A percentile compares a stretch with the other conserved stretches of the same genome.
phyloP scores from a whole-genome alignment of 495 filamentous ascomycete species.

The Hypoxylon crocopeplum region DNA sequence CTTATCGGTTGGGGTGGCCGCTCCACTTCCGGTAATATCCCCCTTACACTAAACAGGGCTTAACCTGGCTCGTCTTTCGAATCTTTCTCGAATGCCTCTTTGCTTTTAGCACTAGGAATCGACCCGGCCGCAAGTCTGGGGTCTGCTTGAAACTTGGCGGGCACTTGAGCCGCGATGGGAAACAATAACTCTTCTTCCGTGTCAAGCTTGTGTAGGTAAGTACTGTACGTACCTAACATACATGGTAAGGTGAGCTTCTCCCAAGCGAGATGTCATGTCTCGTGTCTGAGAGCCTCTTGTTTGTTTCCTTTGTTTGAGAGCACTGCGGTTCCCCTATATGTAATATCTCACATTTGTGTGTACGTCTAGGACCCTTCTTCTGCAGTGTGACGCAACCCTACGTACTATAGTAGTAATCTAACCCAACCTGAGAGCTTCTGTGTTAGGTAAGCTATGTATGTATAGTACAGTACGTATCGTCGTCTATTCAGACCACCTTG shows the following conservation, averaged over 20 bases:
- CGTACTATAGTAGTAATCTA: constrained; percentile 10
- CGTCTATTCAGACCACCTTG: constrained; percentile 16
- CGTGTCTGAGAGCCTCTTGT: constrained; percentile 25
- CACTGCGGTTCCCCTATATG: too few species aligned
- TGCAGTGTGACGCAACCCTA: constrained; percentile 31
- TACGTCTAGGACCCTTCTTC: constrained; percentile 16
- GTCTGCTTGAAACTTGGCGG: constrained; percentile 36
- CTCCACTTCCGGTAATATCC: constrained; percentile 45
- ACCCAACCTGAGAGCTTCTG: constrained; percentile 15
- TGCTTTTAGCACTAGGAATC: constrained; percentile 35
- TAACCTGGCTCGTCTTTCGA: constrained; percentile 39
- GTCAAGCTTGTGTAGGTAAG: too few species aligned
- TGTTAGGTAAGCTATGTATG: constrained; percentile 17
- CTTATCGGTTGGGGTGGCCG: constrained; percentile 35
- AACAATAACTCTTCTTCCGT: constrained; percentile 31
- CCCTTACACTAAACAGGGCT: constrained; percentile 42
- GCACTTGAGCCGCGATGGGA: constrained; percentile 35
- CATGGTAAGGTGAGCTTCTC: constrained; percentile 17
- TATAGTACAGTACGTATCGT: constrained; percentile 18
- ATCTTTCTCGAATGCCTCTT: constrained; percentile 43
- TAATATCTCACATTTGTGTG: neutral
- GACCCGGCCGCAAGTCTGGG: constrained; percentile 39
- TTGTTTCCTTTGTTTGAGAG: constrained; percentile 21
- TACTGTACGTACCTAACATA: too few species aligned
- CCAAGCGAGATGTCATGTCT: constrained; percentile 34